Evolutionary conservation across 2,329 filamentous ascomycete species (phyloP), one percentile per base, ranked within the genome.

Genomic region (Aureobasidium sp.): DNA sequence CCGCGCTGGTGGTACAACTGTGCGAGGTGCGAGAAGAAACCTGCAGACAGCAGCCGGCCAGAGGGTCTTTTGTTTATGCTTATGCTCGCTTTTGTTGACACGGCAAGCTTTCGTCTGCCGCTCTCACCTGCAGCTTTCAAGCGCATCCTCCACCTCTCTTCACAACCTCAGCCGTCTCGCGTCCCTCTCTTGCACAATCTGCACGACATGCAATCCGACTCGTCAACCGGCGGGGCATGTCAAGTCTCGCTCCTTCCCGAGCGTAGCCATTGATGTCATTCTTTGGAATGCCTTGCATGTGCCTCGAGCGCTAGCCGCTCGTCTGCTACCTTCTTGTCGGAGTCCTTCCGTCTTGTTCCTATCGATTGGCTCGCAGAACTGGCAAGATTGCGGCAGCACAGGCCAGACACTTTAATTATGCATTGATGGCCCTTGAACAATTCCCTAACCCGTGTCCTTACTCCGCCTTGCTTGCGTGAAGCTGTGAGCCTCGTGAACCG

Each of bases 201-300:
- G 55, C 55, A 58, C 33, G 55, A 58, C 55, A 58, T 47, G 15
- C 55, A 57, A 35, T 46, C 37, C 40, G 53, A 46, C 29, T 46
- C 42, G 53, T 57, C 51, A 57, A 57, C 53, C 53, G 25, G 43
- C 55, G 55, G 55, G 55, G 55, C 55, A 58, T 40, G 55, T 58
- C 55, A 58, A 38, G 33, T 38, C 55, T 49, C 55, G 42, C 55
- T 47, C 55, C 55, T 58, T 57, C 55, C 53, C 43, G 55, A 29
- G 37, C 51, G n/a, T 31, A 40, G 55, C 55, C 55, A 58, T 43
- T 58, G 55, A 58, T 58, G 55, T 58, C 55, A 58, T 49, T 21
- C 35, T 27, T 21, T 38, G 42, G 43, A 49, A 47, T 58, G 55
- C 55, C 55, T 58, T 58, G 55, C 55, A 58, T 58, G 55, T 58